phyloP scores from a whole-genome alignment of 225 moss, liverwort and hornwort species.

The Rhytidiadelphus loreus region DNA sequence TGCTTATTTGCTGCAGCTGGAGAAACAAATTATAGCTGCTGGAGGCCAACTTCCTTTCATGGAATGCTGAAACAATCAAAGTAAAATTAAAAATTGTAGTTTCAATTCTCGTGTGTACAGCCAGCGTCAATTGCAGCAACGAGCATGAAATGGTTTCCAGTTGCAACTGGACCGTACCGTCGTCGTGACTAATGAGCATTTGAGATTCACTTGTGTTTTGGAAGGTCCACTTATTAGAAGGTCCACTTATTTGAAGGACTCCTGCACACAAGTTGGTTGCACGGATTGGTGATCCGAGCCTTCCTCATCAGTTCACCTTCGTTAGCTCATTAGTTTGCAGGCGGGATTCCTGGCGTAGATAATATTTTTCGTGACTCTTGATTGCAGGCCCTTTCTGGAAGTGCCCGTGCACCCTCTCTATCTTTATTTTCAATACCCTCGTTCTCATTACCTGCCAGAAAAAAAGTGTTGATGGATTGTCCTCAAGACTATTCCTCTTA shows the following conservation, averaged over 20 bases:
- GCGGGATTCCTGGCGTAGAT: neutral
- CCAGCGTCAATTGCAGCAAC: neutral
- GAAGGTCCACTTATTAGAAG: neutral
- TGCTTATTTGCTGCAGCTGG: slow-evolving; percentile 24
- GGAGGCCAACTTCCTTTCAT: slow-evolving; percentile 34
- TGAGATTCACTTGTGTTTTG: neutral
- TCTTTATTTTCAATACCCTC: slow-evolving; percentile 5
- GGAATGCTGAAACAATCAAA: slow-evolving; percentile 3
- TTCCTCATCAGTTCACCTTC: neutral
- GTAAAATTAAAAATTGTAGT: neutral
- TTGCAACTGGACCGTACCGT: neutral
- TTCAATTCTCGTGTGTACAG: slow-evolving; percentile 14
- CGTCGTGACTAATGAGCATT: slow-evolving; percentile 7
- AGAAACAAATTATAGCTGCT: slow-evolving; percentile 36
- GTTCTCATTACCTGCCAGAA: neutral
- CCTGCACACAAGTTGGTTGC: neutral
- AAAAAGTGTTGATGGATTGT: neutral
- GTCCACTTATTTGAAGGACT: neutral
- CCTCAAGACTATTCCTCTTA: neutral
- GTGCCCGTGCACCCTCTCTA: neutral
- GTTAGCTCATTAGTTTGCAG: neutral
- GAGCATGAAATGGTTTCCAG: neutral
- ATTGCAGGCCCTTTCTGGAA: neutral
- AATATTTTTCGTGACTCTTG: slow-evolving; percentile 1
- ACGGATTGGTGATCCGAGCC: neutral